Evolutionary conservation across 2,329 filamentous ascomycete genomes (phyloP), one percentile per base, ranked within the genome.

Genomic region (Aspergillus transmontanensis): DNA sequence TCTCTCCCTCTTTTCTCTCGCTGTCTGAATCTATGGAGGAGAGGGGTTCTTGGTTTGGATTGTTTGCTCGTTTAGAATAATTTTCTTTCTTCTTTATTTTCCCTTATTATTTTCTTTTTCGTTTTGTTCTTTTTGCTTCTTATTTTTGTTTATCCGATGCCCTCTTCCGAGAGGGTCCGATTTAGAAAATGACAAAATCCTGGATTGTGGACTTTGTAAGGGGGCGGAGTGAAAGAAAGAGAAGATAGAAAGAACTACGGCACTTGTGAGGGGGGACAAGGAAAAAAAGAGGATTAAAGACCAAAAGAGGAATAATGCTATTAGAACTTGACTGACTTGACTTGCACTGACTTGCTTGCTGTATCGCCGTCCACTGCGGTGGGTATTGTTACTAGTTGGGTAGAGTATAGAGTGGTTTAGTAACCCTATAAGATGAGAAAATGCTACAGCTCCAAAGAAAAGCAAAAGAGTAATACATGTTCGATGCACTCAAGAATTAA

Each of bases 371-470:
- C 34, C 28, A 6, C 21, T 50, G 46, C 2, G 46, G 48, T 51
- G 48, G 48, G 48, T 51, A 51, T 51, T 51, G 48, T 32, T 51
- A 51, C 48, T 51, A 60, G 58, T 46, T 46, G 50, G 58, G 58
- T 60, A 46, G 23, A 45, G 26, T 59, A 53, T 50, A 50, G 10
- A 50, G 46, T 50, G 46, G 46, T 50, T 28, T 5, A 50, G 14
- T 50, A 45, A 19, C 26, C 45, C 21, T 46, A 19, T 50, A 3
- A 50, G n/a, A 12, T 26, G 34, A 46, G 11, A 23, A 46, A 23
- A 46, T 21, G n/a, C 43, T 21, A 23, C 43, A 50, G 23, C 14
- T 28, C 26, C 26, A 30, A 19, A 16, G 9, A 48, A 48, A 23
- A 48, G 14, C 12, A 48, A 48, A 23, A 48, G 23, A 23, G 11